Evolutionary conservation across 2,329 filamentous ascomycete species (phyloP), one percentile per base, ranked within the genome.

Genomic region (Hypoxylon sp.): DNA sequence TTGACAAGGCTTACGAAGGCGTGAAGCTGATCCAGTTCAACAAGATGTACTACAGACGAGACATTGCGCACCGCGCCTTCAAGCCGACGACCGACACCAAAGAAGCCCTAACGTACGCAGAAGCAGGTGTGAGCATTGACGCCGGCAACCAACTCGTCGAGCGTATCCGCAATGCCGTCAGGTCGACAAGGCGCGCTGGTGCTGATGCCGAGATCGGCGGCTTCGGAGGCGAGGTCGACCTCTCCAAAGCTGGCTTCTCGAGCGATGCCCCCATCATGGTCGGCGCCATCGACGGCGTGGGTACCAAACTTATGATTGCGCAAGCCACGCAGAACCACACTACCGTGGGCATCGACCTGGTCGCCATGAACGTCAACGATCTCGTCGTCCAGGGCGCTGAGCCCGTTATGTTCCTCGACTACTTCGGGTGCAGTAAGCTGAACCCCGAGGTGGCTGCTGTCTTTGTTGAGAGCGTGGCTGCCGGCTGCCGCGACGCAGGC

Each of bases 341-440:
- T 80, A 97, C 95, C 2, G 95, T 99, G 10, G 96, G 96, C 68
- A 94, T 99, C 75, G 96, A 99, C 79, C 88, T 99, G 37, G 96
- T 99, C 3, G 96, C 96, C 73, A 98, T 98, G 95, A 98, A 98
- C 80, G 96, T 98, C 78, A 99, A 99, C 81, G 96, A 99, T 77
- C 87, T 99, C 0, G 91, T 99, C 57, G 96, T 98, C 7, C 95
- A 98, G 83, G 96, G 96, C 61, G 96, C 96, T 11, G 93, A 96
- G 74, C 95, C 96, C 1, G 86, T 98, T 72, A 96, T 96, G 86
- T 98, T 99, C 87, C 90, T 98, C 70, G 96, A 99, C 84, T 98
- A 97, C 87, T 98, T 97, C 82, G 95, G 94, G 68, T 98, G 95
- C 86, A 94, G 93, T 80, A 92, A 91, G 79, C 88, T 99, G 22